Conservation (phyloP, 2,329 filamentous ascomycete genomes). For the Aspergillus persii region DNA sequence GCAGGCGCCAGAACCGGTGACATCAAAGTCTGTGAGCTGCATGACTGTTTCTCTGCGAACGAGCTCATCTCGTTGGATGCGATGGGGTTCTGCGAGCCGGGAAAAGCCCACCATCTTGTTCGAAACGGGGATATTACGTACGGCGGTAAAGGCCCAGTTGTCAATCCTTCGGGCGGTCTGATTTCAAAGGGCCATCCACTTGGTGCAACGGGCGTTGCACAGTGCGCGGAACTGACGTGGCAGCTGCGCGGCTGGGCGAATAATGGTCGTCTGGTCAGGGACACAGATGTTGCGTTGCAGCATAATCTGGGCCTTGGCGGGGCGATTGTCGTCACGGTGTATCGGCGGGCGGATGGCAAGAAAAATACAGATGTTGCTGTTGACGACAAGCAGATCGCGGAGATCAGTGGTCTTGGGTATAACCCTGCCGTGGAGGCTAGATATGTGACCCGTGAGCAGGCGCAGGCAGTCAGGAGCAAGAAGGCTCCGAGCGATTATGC, state of each 20-base stretch:
- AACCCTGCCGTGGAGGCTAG: slow-evolving; percentile 87
- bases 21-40: slow-evolving; percentile 83
- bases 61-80: slow-evolving; percentile 87
- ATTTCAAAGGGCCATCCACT: slow-evolving; percentile 95
- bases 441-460: slow-evolving; percentile 77
- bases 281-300: slow-evolving; percentile 73
- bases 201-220: slow-evolving; percentile 85
- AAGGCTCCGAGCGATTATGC: slow-evolving; percentile 71
- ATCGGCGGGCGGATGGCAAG: slow-evolving; percentile 75
- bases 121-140: slow-evolving; percentile 85
- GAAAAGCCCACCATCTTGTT: slow-evolving; percentile 90
- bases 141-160: slow-evolving; percentile 66
- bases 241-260: slow-evolving; percentile 93
- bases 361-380: slow-evolving; percentile 1
- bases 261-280: slow-evolving; percentile 65
- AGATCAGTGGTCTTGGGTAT: slow-evolving; percentile 66
- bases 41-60: slow-evolving; percentile 97
- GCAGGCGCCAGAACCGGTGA: slow-evolving; percentile 62
- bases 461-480: slow-evolving; percentile 67
- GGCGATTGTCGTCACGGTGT: slow-evolving; percentile 83
- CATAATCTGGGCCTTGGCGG: slow-evolving; percentile 94
- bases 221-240: slow-evolving; percentile 93
- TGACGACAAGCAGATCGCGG: slow-evolving; percentile 41
- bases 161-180: slow-evolving; percentile 89
- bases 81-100: slow-evolving; percentile 70